Evolutionary conservation across 805 yeast species (phyloP).

Genomic region (Debaryomyces prosopidis): DNA sequence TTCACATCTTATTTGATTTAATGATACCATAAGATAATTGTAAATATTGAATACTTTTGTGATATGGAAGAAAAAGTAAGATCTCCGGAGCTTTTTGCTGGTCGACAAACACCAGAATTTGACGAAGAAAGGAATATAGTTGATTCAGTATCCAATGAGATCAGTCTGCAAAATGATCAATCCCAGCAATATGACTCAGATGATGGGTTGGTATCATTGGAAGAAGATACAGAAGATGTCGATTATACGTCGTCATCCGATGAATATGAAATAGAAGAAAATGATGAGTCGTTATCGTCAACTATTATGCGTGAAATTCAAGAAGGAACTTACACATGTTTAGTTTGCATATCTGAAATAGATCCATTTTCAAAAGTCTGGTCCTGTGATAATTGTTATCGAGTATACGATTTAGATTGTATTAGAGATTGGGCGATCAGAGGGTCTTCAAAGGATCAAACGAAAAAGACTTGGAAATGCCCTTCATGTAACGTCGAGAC

Average conservation of each 20-base stretch:
- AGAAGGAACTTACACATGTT: slow-evolving; percentile 74
- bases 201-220: slow-evolving; percentile 1
- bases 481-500: slow-evolving; percentile 70
- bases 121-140: too few relatives aligned
- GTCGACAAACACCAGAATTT: too few relatives aligned
- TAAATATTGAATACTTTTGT: too few relatives aligned
- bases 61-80: too few relatives aligned
- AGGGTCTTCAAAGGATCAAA: slow-evolving; percentile 62
- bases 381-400: slow-evolving; percentile 74
- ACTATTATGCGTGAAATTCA: slow-evolving; percentile 59
- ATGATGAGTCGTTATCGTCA: slow-evolving; percentile 19
- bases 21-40: too few relatives aligned
- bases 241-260: slow-evolving; percentile 2
- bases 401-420: slow-evolving; percentile 87
- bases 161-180: background rate
- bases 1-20: too few relatives aligned
- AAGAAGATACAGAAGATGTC: background rate
- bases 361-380: slow-evolving; percentile 67
- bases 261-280: slow-evolving; percentile 3
- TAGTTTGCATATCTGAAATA: slow-evolving; percentile 85
- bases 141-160: too few relatives aligned
- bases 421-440: slow-evolving; percentile 82
- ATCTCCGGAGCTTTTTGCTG: too few relatives aligned
- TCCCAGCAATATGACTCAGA: background rate
- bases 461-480: slow-evolving; percentile 73